phyloP scores from a whole-genome alignment of 106 monocot species.

The Dendrobium officinale region DNA sequence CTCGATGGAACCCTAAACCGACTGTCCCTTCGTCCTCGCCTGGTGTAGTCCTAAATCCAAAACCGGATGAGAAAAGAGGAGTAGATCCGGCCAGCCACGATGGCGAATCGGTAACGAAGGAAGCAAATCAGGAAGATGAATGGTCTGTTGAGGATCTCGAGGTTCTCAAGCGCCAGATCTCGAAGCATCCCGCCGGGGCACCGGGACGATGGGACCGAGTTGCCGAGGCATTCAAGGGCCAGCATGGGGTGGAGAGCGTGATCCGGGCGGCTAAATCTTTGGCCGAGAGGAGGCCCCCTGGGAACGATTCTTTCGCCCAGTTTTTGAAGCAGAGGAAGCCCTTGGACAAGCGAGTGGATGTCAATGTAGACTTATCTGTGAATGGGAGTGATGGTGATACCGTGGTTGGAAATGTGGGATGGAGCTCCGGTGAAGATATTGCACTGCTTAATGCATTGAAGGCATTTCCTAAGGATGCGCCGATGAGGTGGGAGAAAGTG shows the following conservation, averaged over 20 bases:
- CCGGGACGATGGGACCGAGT: slow-evolving; percentile 83
- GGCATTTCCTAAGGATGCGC: slow-evolving; percentile 75
- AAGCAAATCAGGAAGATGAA: slow-evolving; percentile 19
- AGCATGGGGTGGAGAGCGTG: slow-evolving; percentile 61
- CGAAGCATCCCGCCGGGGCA: slow-evolving; percentile 67
- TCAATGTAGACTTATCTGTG: neutral
- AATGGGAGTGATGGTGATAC: neutral
- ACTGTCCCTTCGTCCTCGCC: neutral
- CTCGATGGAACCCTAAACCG: slow-evolving; percentile 14
- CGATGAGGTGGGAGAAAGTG: slow-evolving; percentile 93
- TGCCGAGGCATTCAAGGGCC: slow-evolving; percentile 54
- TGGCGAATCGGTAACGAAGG: slow-evolving; percentile 4
- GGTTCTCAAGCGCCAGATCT: slow-evolving; percentile 71
- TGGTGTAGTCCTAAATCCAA: neutral
- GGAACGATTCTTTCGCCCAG: slow-evolving; percentile 45
- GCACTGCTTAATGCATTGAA: slow-evolving; percentile 82
- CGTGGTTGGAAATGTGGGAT: slow-evolving; percentile 17
- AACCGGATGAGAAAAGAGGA: slow-evolving; percentile 5
- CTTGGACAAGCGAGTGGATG: slow-evolving; percentile 42
- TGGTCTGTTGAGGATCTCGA: slow-evolving; percentile 75
- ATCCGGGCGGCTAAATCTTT: slow-evolving; percentile 60
- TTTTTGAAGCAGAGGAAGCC: slow-evolving; percentile 85
- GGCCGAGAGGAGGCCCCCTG: slow-evolving; percentile 33
- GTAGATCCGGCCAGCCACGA: neutral
- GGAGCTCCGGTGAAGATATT: slow-evolving; percentile 79